Conservation (phyloP, 2,329 filamentous ascomycete genomes). For the Aspergillus sclerotialis region DNA sequence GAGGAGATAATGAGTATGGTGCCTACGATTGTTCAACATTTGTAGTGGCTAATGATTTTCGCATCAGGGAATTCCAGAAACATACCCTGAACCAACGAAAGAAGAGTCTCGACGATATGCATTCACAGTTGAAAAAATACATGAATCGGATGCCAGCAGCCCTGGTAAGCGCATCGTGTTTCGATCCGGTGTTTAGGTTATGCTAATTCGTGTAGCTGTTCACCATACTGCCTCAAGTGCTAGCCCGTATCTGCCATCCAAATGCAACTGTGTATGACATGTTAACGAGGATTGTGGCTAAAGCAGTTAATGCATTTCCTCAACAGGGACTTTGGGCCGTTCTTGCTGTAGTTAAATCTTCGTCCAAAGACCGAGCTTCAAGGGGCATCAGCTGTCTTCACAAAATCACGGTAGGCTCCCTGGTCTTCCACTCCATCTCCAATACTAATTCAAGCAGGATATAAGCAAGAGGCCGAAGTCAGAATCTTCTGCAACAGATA, state of each 20-base stretch:
- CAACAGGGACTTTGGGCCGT: slow-evolving; percentile 89
- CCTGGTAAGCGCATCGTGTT: slow-evolving; percentile 25
- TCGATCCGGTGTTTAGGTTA: background rate
- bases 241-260: slow-evolving; percentile 89
- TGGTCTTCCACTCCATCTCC: background rate
- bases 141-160: slow-evolving; percentile 47
- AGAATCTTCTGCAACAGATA: slow-evolving; percentile 44
- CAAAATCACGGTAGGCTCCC: slow-evolving; percentile 30
- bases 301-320: slow-evolving; percentile 80
- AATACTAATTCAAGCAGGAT: slow-evolving; percentile 33
- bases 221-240: slow-evolving; percentile 76
- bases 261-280: slow-evolving; percentile 70
- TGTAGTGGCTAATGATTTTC: slow-evolving; percentile 5
- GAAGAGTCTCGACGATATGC: slow-evolving; percentile 61
- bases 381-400: slow-evolving; percentile 43
- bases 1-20: slow-evolving; percentile 39
- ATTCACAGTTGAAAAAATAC: slow-evolving; percentile 74
- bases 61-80: slow-evolving; percentile 37
- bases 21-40: background rate
- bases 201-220: slow-evolving; percentile 35
- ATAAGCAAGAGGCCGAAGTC: slow-evolving; percentile 43
- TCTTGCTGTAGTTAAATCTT: slow-evolving; percentile 77
- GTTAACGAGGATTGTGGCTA: slow-evolving; percentile 71
- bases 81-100: slow-evolving; percentile 47
- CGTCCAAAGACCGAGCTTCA: slow-evolving; percentile 59